Base-by-base conservation (phyloP, 73 alveolate genomes). In the Stentor coeruleus region DNA sequence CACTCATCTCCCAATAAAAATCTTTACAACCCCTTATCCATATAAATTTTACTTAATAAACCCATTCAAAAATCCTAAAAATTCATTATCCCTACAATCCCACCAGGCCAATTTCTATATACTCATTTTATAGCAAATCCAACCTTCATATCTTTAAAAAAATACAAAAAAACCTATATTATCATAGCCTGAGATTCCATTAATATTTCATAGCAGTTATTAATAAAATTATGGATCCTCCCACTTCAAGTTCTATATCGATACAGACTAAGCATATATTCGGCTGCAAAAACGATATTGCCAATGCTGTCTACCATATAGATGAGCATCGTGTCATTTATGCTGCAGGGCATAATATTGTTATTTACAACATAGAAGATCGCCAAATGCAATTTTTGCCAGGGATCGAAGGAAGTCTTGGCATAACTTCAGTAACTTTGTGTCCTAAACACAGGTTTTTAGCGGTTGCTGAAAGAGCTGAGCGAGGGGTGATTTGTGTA, bases 321-420 rank as follows among this genome's bases (percentile, higher is more conserved):
- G 98, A 94, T 72, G 98, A 94, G 59, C 93, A 93, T 75, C 74
- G 97, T 79, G 86, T 94, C 81, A 87, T 93, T 72, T 96, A 96
- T 73, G 97, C 98, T 36, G 96, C 98, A 38, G 99, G 99, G 40
- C 98, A 94, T 90, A 94, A 96, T 76, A 84, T 96, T 66, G 95
- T 96, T 72, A 82, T 91, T 41, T 91, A 88, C 91, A 85, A 76
- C 89, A 81, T 83, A 3, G 98, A 93, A 58, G 86, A 79, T 30
- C 49, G 33, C 40, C 15, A 14, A 1, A 30, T 58, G 49, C 40
- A 57, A 39, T 59, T 81, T 26, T 81, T 84, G 72, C 86, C 94
- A 30, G 94, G 96, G 81, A 59, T 86, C 11, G 98, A 93, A 59
- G 98, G 97, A 36, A 76, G 89, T 3, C 93, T 88, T 36, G 96